These are phyloP conservation scores for Paraconiothyrium brasiliense DNA, from an alignment of 2,329 filamentous ascomycete genomes.

Conservation along the genomic window DNA sequence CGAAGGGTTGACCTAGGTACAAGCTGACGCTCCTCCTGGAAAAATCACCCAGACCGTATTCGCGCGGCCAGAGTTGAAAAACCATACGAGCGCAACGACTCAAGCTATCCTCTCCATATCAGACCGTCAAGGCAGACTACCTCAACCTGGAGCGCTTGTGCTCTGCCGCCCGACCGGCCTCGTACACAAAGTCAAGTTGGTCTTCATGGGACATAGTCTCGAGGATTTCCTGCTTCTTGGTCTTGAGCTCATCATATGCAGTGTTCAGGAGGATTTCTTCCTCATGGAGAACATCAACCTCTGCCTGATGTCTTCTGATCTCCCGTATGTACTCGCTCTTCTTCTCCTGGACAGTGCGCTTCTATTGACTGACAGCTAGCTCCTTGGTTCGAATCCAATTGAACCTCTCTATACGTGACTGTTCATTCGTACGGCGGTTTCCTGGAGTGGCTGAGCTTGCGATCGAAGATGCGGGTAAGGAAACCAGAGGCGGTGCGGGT, in stretches of 20 bases:
- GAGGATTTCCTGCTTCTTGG: neutral
- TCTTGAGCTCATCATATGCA: neutral
- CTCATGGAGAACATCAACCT: neutral
- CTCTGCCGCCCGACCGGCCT: neutral
- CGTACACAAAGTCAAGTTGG: slow-evolving; percentile 4
- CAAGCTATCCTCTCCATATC: too few species aligned
- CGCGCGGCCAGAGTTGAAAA: too few species aligned
- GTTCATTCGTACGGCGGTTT: neutral
- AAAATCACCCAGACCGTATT: too few species aligned
- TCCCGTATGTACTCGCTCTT: neutral
- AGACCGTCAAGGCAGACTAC: neutral
- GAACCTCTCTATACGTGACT: neutral
- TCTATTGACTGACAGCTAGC: neutral
- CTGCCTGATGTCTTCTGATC: neutral
- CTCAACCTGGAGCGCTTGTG: neutral
- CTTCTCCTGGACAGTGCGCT: neutral
- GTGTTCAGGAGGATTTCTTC: neutral
- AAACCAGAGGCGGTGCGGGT: neutral
- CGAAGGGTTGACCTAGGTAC: too few species aligned
- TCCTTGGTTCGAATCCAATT: neutral
- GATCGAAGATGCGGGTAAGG: neutral
- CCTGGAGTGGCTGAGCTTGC: neutral
- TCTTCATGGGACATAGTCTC: neutral
- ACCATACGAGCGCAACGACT: too few species aligned
- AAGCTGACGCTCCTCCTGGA: too few species aligned